These are phyloP conservation scores for Trichoderma sp. DNA, from an alignment of 2,329 filamentous ascomycete genomes.

Conservation along the genomic window DNA sequence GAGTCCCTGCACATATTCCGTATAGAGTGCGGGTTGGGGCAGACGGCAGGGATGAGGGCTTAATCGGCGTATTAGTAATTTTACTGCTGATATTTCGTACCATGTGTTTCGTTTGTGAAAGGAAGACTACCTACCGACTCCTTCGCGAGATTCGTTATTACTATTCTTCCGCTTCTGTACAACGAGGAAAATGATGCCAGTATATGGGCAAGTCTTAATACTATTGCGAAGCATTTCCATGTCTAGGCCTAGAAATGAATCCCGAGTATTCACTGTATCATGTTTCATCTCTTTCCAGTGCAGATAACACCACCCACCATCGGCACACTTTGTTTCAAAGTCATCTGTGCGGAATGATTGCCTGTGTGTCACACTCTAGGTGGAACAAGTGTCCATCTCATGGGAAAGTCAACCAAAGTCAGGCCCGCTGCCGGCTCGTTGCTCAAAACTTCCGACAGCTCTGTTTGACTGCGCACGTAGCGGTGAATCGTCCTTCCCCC, in stretches of 20 bases:
- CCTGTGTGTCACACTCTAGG: not conserved
- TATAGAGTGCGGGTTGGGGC: not conserved
- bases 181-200: too few species aligned
- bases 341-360: not conserved
- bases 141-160: too few species aligned
- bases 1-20: not conserved
- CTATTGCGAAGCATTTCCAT: not conserved
- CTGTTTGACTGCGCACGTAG: not conserved
- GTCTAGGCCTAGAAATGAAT: not conserved
- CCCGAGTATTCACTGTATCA: too few species aligned
- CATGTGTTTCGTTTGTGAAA: too few species aligned
- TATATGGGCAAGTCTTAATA: not conserved
- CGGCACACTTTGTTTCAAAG: not conserved
- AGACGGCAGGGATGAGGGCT: not conserved
- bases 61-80: not conserved
- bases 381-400: not conserved
- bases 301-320: not conserved
- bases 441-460: not conserved
- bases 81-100: not conserved
- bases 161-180: not conserved
- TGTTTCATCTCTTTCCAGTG: not conserved
- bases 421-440: not conserved
- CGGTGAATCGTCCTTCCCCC: conserved; percentile 14
- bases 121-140: too few species aligned
- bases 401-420: not conserved